These are phyloP conservation scores for Wickerhamiella musiphila DNA, from an alignment of 805 yeast genomes.

Conservation along the genomic window DNA sequence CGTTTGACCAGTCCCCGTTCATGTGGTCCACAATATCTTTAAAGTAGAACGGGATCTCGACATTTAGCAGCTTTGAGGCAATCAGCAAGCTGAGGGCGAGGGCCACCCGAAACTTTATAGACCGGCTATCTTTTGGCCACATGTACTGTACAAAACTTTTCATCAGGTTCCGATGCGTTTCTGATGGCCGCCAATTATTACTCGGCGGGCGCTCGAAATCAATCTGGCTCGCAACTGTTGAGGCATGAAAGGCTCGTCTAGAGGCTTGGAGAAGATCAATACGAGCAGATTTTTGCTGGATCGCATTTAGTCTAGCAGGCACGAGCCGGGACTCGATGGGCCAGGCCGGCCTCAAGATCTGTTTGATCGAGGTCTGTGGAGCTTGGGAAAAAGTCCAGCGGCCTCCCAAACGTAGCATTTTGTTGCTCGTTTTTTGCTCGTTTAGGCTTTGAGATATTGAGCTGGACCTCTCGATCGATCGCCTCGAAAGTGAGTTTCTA, in stretches of 20 bases:
- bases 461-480: too few relatives aligned
- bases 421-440: too few relatives aligned
- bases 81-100: constrained; percentile 59
- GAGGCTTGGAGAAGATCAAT: neutral
- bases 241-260: neutral
- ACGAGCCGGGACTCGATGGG: too few relatives aligned
- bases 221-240: neutral
- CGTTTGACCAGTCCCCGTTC: constrained; percentile 72
- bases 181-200: neutral
- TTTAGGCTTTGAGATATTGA: too few relatives aligned
- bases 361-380: too few relatives aligned
- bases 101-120: constrained; percentile 48
- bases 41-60: constrained; percentile 91
- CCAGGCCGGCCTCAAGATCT: too few relatives aligned
- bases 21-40: constrained; percentile 75
- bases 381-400: too few relatives aligned
- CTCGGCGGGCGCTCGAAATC: neutral
- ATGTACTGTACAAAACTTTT: constrained; percentile 18
- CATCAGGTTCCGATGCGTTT: constrained; percentile 10
- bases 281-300: too few relatives aligned
- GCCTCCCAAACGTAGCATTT: too few relatives aligned
- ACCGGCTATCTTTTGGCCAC: constrained; percentile 22
- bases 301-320: too few relatives aligned
- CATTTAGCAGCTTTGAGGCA: constrained; percentile 70
- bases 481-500: too few relatives aligned